Evolutionary conservation across 208 protist species (phyloP), one percentile per base, ranked within the genome.

Genomic region (Wallacemonas sp.): DNA sequence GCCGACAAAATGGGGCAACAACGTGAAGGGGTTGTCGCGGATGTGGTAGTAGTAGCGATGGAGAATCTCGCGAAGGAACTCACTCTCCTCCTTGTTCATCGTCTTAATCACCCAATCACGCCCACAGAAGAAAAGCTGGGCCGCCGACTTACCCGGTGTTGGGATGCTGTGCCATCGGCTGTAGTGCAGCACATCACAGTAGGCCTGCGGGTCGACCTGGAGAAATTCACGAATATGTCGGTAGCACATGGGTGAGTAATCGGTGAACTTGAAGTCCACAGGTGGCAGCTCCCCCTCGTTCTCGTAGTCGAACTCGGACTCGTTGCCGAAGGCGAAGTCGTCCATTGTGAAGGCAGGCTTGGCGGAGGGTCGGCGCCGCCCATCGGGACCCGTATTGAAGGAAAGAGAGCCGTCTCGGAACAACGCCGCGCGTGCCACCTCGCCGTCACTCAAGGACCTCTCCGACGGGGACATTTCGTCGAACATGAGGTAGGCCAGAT

Each of bases 31-130:
- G 64, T 97, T 94, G 66, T 96, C 86, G 24, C 82, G 77, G 22
- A 95, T 81, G 68, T 97, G 91, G 56, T 90, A 90, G 70, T 96
- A 94, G 78, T 97, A 97, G 2, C 89, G 77, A 58, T 96, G 91
- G 24, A 97, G 73, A 21, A 96, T 94, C 21, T 79, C 68, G 14
- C 90, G 84, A n/a, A 98, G 62, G 68, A 98, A 95, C 24, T 79
- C 65, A 58, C 81, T 93, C 76, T 98, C 95, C 58, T 82, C 62
- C 17, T 80, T 70, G 12, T 79, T 97, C 90, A 97, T 96, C 15
- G 91, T 98, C 76, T 98, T 98, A 62, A 98, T 91, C 30, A 98
- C 86, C 84, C 88, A 98, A 72, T 95, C 78, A 9, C 86, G 82
- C 11, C 88, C 90, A 45, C 91, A 96, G 73, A 97, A 98, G 68